Evolutionary conservation across 2,329 filamentous ascomycete species (phyloP).

Genomic region (Epichloe sp.): DNA sequence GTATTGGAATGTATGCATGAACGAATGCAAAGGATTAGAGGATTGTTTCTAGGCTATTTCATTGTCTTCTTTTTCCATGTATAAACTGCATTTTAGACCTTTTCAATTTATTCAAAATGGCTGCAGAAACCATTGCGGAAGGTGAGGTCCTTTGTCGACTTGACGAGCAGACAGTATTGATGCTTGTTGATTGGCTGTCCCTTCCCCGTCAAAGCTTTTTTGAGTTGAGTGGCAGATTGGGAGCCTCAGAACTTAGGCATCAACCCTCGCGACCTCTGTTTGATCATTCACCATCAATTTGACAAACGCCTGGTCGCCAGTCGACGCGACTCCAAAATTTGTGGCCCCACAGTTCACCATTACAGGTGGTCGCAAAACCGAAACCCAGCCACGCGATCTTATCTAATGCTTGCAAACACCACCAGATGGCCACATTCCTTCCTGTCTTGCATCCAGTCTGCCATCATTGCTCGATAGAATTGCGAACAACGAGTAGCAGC

Average conservation of each 20-base stretch:
- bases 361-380: slow-evolving; percentile 3
- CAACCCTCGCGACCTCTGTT: not conserved
- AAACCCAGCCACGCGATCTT: slow-evolving; percentile 3
- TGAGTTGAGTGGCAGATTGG: not conserved
- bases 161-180: too few relatives aligned
- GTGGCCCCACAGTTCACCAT: slow-evolving; percentile 13
- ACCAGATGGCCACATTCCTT: slow-evolving; percentile 22
- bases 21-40: too few relatives aligned
- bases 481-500: slow-evolving; percentile 2
- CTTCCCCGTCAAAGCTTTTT: not conserved
- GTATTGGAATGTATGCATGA: not conserved
- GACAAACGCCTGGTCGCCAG: not conserved
- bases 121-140: not conserved
- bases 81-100: too few relatives aligned
- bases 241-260: slow-evolving; percentile 13
- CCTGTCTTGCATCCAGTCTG: slow-evolving; percentile 19
- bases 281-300: not conserved
- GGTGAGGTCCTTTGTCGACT: too few relatives aligned
- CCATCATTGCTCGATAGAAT: slow-evolving; percentile 16
- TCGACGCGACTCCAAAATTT: slow-evolving; percentile 7
- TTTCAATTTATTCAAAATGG: not conserved
- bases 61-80: too few relatives aligned
- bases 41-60: too few relatives aligned
- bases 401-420: slow-evolving; percentile 17
- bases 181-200: not conserved